Conservation (phyloP, 805 yeast genomes). For the Torulaspora maleeae region DNA sequence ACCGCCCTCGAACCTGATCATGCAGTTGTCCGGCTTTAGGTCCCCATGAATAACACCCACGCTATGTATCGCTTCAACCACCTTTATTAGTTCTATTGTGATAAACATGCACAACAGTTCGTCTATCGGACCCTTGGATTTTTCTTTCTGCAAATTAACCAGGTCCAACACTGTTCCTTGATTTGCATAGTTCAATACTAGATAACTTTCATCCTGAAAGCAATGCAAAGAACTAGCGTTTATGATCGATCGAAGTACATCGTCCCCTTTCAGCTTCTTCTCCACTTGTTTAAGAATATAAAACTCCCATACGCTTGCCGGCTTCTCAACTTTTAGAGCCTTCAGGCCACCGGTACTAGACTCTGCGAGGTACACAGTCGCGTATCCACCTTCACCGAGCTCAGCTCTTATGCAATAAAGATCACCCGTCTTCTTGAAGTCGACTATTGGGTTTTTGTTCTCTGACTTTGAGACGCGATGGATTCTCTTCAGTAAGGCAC, state of each 20-base stretch:
- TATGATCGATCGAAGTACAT: conserved; percentile 41
- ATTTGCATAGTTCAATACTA: conserved; percentile 55
- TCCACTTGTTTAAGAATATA: conserved; percentile 62
- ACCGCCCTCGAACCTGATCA: conserved; percentile 50
- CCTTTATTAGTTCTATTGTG: conserved; percentile 57
- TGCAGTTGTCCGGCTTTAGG: conserved; percentile 78
- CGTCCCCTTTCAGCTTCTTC: conserved; percentile 32
- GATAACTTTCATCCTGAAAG: conserved; percentile 63
- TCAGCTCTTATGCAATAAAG: conserved; percentile 39
- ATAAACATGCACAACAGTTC: conserved; percentile 61
- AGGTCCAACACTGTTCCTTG: conserved; percentile 75
- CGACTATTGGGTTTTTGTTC: conserved; percentile 36
- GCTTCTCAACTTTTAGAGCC: conserved; percentile 71
- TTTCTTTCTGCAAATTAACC: conserved; percentile 46
- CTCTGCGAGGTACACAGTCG: conserved; percentile 69
- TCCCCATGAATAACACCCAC: conserved; percentile 78
- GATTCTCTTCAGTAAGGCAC: conserved; percentile 34
- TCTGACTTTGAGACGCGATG: conserved; percentile 39
- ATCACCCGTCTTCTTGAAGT: conserved; percentile 34
- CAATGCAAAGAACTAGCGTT: conserved; percentile 48
- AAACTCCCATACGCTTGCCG: conserved; percentile 75
- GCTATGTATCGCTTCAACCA: conserved; percentile 57
- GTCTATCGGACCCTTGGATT: conserved; percentile 40
- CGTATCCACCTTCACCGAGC: conserved; percentile 80
- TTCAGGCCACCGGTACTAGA: conserved; percentile 47